A percentile compares a stretch with the other conserved stretches of the same genome.
Evolutionary conservation across 345 rosid genomes (phyloP).

Genomic region (Eucalyptus guilfoylei): DNA sequence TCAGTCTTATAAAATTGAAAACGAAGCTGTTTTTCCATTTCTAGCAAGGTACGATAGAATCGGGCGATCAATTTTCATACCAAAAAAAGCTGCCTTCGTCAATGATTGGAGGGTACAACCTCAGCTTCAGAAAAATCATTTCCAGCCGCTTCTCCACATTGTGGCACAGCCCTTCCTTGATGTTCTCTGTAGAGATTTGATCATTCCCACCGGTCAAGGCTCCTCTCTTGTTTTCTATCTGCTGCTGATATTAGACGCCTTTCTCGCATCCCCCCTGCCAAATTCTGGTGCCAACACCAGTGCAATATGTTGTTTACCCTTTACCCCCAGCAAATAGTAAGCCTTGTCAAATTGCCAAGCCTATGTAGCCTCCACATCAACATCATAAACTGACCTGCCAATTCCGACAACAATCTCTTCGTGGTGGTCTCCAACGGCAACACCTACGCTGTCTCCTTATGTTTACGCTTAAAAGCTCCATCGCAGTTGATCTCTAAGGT

Average conservation of each 20-base stretch:
- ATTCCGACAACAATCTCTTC: neutral
- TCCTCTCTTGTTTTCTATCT: neutral
- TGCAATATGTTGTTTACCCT: neutral
- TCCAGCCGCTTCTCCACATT: neutral
- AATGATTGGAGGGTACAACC: neutral
- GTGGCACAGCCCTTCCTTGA: neutral
- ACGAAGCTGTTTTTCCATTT: neutral
- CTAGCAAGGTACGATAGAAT: neutral
- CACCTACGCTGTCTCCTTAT: neutral
- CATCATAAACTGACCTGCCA: neutral
- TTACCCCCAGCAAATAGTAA: neutral
- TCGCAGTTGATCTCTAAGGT: neutral
- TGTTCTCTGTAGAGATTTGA: neutral
- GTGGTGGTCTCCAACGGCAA: fast-evolving
- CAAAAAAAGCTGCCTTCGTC: neutral
- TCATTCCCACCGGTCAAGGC: neutral
- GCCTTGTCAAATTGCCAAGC: neutral
- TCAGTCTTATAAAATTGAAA: neutral
- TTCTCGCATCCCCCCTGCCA: neutral
- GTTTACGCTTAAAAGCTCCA: neutral
- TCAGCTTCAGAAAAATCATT: neutral
- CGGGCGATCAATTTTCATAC: neutral
- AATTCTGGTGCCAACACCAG: neutral
- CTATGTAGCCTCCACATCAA: neutral
- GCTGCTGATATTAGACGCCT: neutral